Evolutionary conservation across 1,284 basidiomycete genomes (phyloP).

Genomic region (Marasmius oreades): DNA sequence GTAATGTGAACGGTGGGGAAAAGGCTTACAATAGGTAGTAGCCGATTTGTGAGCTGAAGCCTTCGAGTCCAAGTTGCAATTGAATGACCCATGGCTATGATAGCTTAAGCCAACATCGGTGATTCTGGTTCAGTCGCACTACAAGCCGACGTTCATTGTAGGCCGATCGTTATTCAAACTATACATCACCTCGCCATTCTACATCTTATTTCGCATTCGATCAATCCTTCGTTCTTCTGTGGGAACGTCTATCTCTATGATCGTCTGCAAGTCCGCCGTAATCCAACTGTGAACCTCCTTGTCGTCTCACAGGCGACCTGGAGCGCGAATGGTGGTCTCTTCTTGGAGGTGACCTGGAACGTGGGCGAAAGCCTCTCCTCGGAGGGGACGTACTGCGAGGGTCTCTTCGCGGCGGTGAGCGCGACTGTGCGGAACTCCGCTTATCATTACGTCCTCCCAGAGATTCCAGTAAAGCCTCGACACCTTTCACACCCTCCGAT

Average conservation of each 20-base stretch:
- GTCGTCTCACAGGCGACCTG: background rate
- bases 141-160: background rate
- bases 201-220: background rate
- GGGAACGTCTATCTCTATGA: background rate
- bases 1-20: too few species aligned
- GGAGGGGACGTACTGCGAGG: constrained; percentile 27
- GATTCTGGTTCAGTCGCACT: too few species aligned
- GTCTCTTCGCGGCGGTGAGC: constrained; percentile 34
- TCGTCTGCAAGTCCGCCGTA: background rate
- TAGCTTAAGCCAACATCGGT: too few species aligned
- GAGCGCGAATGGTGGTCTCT: background rate
- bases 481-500: constrained; percentile 42
- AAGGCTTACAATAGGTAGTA: too few species aligned
- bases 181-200: background rate
- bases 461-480: constrained; percentile 48
- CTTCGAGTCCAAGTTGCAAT: too few species aligned
- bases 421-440: constrained; percentile 15
- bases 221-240: background rate
- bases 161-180: background rate
- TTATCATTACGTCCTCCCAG: constrained; percentile 31
- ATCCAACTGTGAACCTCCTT: background rate
- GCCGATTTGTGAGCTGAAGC: too few species aligned
- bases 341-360: background rate
- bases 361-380: background rate
- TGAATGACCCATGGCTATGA: too few species aligned